A percentile compares a stretch with the other conserved stretches of the same genome.
Conservation (phyloP, 352 stramenopile species). For the Phytopythium mirpurense region DNA sequence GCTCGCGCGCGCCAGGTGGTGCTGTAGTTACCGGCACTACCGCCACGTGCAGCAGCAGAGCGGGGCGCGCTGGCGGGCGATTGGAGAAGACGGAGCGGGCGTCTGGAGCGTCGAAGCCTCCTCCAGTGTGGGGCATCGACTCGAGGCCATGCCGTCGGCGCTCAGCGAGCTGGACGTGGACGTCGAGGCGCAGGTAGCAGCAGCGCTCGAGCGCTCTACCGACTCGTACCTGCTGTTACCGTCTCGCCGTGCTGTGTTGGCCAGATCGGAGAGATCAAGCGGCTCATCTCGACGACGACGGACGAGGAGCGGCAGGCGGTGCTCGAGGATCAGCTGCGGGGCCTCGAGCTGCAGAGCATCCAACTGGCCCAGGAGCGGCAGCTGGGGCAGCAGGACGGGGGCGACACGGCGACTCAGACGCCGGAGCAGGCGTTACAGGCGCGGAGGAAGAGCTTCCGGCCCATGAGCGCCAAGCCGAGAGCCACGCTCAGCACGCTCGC, state of each 20-base stretch:
- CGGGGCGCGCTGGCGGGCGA: no score
- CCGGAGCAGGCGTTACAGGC: background rate
- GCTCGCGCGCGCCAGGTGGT: no score
- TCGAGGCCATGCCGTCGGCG: conserved; percentile 34
- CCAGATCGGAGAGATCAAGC: conserved; percentile 61
- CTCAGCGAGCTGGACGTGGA: conserved; percentile 68
- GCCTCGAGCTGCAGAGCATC: conserved; percentile 55
- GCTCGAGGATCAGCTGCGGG: conserved; percentile 64
- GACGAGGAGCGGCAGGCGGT: conserved; percentile 46
- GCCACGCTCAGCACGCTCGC: conserved; percentile 44
- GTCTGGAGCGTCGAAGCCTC: no score
- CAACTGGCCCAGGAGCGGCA: conserved; percentile 30
- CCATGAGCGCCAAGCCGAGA: conserved; percentile 58
- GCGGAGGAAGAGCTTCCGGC: conserved; percentile 67
- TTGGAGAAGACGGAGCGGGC: no score
- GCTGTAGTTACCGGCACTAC: no score
- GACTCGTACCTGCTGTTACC: no score
- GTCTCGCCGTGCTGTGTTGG: background rate
- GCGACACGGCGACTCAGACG: background rate
- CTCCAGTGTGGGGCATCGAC: background rate
- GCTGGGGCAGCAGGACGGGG: conserved; percentile 1
- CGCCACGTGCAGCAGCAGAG: no score
- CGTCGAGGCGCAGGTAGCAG: conserved; percentile 65
- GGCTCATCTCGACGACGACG: conserved; percentile 65
- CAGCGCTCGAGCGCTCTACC: background rate